These are phyloP conservation scores for Sporothrix globosa DNA, from an alignment of 2,329 filamentous ascomycete species.

Conservation along the genomic window DNA sequence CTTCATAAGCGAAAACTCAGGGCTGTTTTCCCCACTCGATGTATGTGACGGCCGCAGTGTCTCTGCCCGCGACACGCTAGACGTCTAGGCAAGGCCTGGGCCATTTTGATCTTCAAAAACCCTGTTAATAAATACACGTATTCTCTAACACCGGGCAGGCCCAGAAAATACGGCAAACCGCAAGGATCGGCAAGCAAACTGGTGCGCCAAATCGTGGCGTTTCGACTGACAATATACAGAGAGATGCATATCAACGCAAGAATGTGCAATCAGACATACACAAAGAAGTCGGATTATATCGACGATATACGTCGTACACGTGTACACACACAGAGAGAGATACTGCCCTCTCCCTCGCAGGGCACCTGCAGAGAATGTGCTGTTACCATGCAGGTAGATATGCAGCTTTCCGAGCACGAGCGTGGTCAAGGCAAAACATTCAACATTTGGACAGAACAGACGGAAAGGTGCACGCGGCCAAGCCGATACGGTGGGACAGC, in stretches of 20 bases:
- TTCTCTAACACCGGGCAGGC: constrained; percentile 5
- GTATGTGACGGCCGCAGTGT: neutral
- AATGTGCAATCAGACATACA: too few relatives aligned
- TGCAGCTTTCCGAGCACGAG: constrained; percentile 17
- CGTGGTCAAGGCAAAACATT: constrained; percentile 12
- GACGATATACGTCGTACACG: too few relatives aligned
- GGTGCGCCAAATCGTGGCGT: neutral
- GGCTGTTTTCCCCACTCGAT: neutral
- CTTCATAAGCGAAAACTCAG: too few relatives aligned
- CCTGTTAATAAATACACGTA: neutral
- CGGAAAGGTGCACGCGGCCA: neutral
- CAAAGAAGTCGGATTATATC: too few relatives aligned
- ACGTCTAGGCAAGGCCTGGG: neutral
- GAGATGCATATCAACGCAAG: neutral
- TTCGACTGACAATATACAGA: neutral
- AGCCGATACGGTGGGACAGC: constrained; percentile 18
- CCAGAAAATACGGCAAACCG: constrained; percentile 3
- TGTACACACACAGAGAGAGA: too few relatives aligned
- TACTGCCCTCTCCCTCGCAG: neutral
- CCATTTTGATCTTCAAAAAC: neutral
- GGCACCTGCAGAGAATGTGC: neutral
- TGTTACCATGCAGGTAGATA: constrained; percentile 6
- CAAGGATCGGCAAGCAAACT: neutral
- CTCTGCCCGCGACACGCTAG: constrained; percentile 12
- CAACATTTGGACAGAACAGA: neutral